Conservation (phyloP, 768 basidiomycete genomes). For the Clavaria fumosa region DNA sequence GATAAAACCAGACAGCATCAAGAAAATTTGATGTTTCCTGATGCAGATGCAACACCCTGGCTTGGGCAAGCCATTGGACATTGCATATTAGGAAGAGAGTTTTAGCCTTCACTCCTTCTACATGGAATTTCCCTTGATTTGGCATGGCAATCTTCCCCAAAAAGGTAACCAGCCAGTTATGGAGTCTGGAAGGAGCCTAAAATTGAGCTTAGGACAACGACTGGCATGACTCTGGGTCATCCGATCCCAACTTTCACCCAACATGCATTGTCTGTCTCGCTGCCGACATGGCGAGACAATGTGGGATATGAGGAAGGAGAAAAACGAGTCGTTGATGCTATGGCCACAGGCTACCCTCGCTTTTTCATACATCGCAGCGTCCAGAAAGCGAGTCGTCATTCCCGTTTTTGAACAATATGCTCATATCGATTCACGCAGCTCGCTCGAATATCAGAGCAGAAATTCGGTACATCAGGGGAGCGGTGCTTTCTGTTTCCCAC, state of each 20-base stretch:
- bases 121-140: too few species aligned
- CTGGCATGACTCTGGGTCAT: slow-evolving; percentile 23
- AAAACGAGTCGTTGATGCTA: slow-evolving; percentile 55
- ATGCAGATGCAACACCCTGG: too few species aligned
- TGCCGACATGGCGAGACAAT: slow-evolving; percentile 86
- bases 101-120: too few species aligned
- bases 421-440: slow-evolving; percentile 35
- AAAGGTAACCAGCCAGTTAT: too few species aligned
- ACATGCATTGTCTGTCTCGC: slow-evolving; percentile 90
- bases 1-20: too few species aligned
- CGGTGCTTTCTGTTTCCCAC: slow-evolving; percentile 69
- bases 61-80: too few species aligned
- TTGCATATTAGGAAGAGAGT: too few species aligned
- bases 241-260: slow-evolving; percentile 54
- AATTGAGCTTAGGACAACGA: not conserved
- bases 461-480: slow-evolving; percentile 60
- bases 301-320: slow-evolving; percentile 87
- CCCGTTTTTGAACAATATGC: not conserved
- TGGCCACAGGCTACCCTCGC: slow-evolving; percentile 86
- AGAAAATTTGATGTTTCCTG: too few species aligned
- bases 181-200: too few species aligned
- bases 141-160: too few species aligned
- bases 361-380: slow-evolving; percentile 88
- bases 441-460: slow-evolving; percentile 56
- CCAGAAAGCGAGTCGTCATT: slow-evolving; percentile 43